Conservation (phyloP, 179 eudicot genomes). For the Spergularia azorica region DNA sequence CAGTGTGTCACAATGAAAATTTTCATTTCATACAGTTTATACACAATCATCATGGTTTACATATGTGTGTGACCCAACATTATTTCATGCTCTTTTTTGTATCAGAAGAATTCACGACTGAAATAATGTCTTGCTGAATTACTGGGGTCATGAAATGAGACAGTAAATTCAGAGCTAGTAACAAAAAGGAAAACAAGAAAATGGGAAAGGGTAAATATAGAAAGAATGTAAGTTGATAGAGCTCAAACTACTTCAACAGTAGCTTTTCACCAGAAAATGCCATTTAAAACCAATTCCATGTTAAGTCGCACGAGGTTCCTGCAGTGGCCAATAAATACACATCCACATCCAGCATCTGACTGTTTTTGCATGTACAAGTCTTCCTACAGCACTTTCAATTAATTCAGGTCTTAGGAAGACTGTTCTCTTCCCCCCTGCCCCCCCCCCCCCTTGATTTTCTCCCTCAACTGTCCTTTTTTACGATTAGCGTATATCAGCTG, state of each 20-base stretch:
- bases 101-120: not conserved
- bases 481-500: no score
- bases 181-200: not conserved
- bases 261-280: slow-evolving; percentile 15
- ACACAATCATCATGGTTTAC: no score
- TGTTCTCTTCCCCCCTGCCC: no score
- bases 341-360: slow-evolving; percentile 22
- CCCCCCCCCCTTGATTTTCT: no score
- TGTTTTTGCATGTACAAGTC: not conserved
- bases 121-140: not conserved
- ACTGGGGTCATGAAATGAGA: not conserved
- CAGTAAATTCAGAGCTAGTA: not conserved
- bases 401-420: not conserved
- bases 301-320: slow-evolving; percentile 22
- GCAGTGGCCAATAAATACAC: slow-evolving; percentile 6
- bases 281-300: slow-evolving; percentile 28
- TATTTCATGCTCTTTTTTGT: no score
- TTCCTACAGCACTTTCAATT: not conserved
- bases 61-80: no score
- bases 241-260: not conserved
- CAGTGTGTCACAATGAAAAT: not conserved
- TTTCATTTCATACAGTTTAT: no score
- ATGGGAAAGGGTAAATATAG: not conserved
- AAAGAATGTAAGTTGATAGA: not conserved
- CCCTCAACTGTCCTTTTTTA: no score